Conservation (phyloP, 1,284 basidiomycete species). For the Crocinoboletus sp. region DNA sequence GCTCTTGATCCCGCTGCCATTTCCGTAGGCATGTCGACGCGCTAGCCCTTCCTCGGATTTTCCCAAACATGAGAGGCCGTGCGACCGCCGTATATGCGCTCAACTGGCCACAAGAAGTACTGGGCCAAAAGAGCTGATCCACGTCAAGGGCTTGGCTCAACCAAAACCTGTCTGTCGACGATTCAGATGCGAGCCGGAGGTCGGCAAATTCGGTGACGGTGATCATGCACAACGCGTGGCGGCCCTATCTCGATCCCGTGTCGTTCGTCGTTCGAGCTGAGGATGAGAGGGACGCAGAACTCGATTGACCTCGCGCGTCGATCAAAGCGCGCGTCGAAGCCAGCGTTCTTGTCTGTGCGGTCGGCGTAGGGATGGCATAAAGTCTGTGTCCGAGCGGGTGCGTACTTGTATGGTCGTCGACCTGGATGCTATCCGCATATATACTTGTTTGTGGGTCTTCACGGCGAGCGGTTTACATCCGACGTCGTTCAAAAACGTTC, state of each 20-base stretch:
- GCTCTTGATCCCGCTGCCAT: not conserved
- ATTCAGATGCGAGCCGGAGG: no score
- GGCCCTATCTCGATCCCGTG: slow-evolving; percentile 35
- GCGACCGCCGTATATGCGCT: slow-evolving; percentile 28
- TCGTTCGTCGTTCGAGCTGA: slow-evolving; percentile 33
- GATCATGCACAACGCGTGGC: slow-evolving; percentile 34
- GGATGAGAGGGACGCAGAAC: slow-evolving; percentile 27
- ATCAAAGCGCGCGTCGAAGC: slow-evolving; percentile 18
- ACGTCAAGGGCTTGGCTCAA: slow-evolving; percentile 26
- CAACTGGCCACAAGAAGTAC: slow-evolving; percentile 31
- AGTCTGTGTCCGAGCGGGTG: slow-evolving; percentile 26
- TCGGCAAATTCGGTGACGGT: slow-evolving; percentile 24
- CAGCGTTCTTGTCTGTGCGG: slow-evolving; percentile 27
- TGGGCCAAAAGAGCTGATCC: slow-evolving; percentile 28
- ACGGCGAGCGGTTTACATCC: slow-evolving; percentile 17
- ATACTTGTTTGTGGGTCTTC: slow-evolving; percentile 9
- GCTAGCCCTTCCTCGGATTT: not conserved
- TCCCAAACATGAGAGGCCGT: not conserved
- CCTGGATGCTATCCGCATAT: no score
- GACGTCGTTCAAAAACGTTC: slow-evolving; percentile 18
- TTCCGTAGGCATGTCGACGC: not conserved
- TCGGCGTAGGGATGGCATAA: slow-evolving; percentile 23
- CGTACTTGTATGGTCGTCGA: slow-evolving; percentile 1
- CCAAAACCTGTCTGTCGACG: slow-evolving; percentile 26
- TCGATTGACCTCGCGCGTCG: slow-evolving; percentile 33